Percentiles rank a stretch among this genome's conserved stretches.
These are phyloP conservation scores for Dillenia suffruticosa DNA, from an alignment of 164 flowering plant genomes.

Conservation along the genomic window DNA sequence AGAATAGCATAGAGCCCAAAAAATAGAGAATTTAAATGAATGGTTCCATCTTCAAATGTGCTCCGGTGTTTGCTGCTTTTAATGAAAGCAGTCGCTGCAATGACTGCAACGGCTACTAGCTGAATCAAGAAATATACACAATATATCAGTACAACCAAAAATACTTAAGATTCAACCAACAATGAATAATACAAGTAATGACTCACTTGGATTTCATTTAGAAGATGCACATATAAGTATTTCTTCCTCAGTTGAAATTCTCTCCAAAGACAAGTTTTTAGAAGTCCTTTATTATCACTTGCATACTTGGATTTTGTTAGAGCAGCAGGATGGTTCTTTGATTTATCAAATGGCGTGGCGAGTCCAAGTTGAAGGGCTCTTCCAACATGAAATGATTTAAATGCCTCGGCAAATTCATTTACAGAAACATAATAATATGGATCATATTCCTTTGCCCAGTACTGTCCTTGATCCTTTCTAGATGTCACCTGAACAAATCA, in stretches of 20 bases:
- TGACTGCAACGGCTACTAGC: slow-evolving; percentile 25
- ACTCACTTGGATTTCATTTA: background rate
- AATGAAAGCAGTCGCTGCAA: slow-evolving; percentile 35
- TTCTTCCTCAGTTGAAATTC: slow-evolving; percentile 62
- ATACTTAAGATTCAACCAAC: background rate
- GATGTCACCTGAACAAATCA: slow-evolving; percentile 25
- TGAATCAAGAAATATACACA: slow-evolving; percentile 12
- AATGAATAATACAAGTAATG: background rate
- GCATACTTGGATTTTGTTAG: slow-evolving; percentile 46
- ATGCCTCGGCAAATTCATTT: slow-evolving; percentile 31
- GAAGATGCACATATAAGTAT: slow-evolving; percentile 23
- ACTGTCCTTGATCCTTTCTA: slow-evolving; percentile 29
- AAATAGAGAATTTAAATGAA: slow-evolving; percentile 43
- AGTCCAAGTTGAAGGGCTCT: slow-evolving; percentile 18
- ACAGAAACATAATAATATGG: slow-evolving; percentile 20
- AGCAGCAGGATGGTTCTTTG: slow-evolving; percentile 34
- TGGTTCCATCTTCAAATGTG: slow-evolving; percentile 28
- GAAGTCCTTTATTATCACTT: slow-evolving; percentile 40
- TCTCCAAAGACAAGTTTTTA: slow-evolving; percentile 44
- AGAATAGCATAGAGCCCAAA: slow-evolving; percentile 17
- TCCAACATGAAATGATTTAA: slow-evolving; percentile 28
- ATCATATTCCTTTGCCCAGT: slow-evolving; percentile 23
- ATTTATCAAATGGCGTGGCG: slow-evolving; percentile 21
- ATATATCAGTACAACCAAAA: background rate
- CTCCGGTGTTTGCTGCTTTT: slow-evolving; percentile 25